Evolutionary conservation across 2,329 filamentous ascomycete genomes (phyloP).

Genomic region (Colletotrichum plurivorum): DNA sequence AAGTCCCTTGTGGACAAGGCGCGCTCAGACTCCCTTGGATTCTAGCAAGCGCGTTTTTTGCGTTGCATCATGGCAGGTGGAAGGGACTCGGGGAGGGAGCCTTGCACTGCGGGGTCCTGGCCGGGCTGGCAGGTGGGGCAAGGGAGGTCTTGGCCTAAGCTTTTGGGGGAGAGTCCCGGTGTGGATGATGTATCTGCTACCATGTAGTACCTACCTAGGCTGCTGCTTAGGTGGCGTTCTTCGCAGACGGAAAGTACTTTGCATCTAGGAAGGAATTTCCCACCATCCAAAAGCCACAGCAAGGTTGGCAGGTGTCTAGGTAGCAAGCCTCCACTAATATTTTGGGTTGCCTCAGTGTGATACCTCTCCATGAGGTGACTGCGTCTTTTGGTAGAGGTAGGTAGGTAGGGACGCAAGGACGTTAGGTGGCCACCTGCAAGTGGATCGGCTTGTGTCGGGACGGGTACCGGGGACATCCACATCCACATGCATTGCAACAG

Average conservation of each 20-base stretch:
- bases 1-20: background rate
- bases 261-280: background rate
- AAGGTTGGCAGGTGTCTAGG: too few relatives aligned
- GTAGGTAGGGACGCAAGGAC: background rate
- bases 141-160: constrained; percentile 12
- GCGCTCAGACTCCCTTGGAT: background rate
- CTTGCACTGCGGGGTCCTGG: constrained; percentile 33
- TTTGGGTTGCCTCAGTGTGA: too few relatives aligned
- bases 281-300: background rate
- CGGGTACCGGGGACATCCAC: constrained; percentile 34
- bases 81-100: background rate
- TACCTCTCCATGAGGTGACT: background rate
- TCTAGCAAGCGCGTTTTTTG: constrained; percentile 16
- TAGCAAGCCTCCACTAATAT: too few relatives aligned
- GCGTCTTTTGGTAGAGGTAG: background rate
- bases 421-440: background rate
- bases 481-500: constrained; percentile 32
- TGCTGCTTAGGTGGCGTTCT: too few relatives aligned
- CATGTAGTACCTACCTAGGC: too few relatives aligned
- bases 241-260: too few relatives aligned
- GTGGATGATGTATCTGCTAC: too few relatives aligned
- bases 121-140: constrained; percentile 15
- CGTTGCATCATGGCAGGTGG: background rate
- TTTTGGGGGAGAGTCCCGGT: constrained; percentile 1
- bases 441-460: constrained; percentile 26